Conservation (phyloP, 352 stramenopile genomes). For the Pythium biforme region DNA sequence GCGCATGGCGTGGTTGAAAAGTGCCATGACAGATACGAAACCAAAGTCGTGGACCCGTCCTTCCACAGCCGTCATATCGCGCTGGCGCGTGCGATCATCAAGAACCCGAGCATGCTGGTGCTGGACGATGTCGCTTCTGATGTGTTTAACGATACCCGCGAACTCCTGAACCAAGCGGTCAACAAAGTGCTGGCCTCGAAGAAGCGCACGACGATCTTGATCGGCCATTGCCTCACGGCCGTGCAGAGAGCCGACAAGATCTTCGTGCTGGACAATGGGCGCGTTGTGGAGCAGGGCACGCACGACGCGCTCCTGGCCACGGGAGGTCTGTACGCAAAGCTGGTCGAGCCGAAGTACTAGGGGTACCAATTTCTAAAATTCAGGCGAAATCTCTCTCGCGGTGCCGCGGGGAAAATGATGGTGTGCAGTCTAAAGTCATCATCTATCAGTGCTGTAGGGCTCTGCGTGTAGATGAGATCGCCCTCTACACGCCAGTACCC, state of each 20-base stretch:
- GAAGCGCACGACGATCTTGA: conserved; percentile 1
- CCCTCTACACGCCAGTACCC: no score
- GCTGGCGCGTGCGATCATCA: neutral
- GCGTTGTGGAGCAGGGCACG: neutral
- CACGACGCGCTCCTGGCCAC: neutral
- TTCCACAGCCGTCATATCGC: neutral
- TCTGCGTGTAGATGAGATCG: no score
- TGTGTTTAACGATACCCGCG: neutral
- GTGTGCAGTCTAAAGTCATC: no score
- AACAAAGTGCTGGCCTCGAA: neutral
- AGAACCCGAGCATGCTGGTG: neutral
- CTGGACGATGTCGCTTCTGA: neutral
- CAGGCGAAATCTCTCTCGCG: no score
- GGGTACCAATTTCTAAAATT: no score
- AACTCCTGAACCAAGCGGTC: neutral
- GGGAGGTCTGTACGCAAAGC: neutral
- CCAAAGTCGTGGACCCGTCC: no score
- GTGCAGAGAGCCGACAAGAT: neutral
- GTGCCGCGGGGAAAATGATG: no score
- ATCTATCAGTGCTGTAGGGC: no score
- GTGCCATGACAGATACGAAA: no score
- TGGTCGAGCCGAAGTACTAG: neutral
- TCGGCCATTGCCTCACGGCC: neutral
- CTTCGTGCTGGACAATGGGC: neutral
- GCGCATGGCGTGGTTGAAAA: neutral